These are phyloP conservation scores for Aspergillus ostianus DNA, from an alignment of 495 filamentous ascomycete species.

Conservation along the genomic window DNA sequence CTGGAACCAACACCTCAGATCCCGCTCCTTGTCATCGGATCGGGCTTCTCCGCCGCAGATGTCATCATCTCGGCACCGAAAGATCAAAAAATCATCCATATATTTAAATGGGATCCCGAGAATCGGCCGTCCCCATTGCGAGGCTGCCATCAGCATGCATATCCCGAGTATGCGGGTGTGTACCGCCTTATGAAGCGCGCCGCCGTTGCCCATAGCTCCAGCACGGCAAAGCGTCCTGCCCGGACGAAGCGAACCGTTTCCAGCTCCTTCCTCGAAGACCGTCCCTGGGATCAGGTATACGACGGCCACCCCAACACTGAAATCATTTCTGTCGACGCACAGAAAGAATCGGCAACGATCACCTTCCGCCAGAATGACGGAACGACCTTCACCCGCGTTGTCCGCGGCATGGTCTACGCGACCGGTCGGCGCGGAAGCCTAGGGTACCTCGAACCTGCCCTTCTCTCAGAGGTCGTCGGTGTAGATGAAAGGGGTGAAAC, in stretches of 20 bases:
- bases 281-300: conserved; percentile 52
- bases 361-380: conserved; percentile 49
- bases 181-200: conserved; percentile 64
- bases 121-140: conserved; percentile 57
- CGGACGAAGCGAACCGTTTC: conserved; percentile 38
- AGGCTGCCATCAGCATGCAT: conserved; percentile 62
- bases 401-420: conserved; percentile 57
- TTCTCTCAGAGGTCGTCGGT: conserved; percentile 52
- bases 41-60: conserved; percentile 65
- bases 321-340: conserved; percentile 41
- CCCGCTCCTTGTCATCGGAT: conserved; percentile 59
- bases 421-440: conserved; percentile 61
- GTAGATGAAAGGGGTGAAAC: conserved; percentile 16
- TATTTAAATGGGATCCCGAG: conserved; percentile 62
- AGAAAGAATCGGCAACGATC: conserved; percentile 36
- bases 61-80: conserved; percentile 55
- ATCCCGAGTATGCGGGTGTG: conserved; percentile 64
- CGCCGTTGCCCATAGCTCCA: conserved; percentile 26
- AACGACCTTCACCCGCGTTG: conserved; percentile 38
- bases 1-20: conserved; percentile 22
- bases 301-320: conserved; percentile 60
- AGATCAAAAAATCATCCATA: conserved; percentile 56
- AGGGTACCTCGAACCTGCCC: conserved; percentile 48
- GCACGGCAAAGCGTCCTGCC: conserved; percentile 19
- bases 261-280: conserved; percentile 43